Evolutionary conservation across 2,329 filamentous ascomycete genomes (phyloP).

Genomic region (Ceratocystis destructans): DNA sequence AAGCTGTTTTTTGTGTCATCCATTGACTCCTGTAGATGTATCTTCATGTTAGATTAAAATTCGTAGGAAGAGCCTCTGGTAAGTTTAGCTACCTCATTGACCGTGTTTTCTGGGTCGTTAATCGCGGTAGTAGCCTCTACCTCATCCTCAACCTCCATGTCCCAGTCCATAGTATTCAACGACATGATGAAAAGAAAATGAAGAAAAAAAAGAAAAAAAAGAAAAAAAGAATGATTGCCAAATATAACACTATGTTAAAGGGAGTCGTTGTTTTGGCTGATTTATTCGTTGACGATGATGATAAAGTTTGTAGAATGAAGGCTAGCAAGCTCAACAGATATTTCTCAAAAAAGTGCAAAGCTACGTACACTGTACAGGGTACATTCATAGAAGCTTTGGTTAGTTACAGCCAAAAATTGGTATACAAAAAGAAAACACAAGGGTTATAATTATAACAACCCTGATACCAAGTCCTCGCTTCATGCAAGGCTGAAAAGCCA

Average conservation of each 20-base stretch:
- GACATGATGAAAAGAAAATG: constrained; percentile 23
- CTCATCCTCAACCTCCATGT: constrained; percentile 58
- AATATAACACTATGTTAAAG: not conserved
- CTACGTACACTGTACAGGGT: no score
- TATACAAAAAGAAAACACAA: not conserved
- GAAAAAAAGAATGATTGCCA: not conserved
- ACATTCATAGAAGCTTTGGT: no score
- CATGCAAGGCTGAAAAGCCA: not conserved
- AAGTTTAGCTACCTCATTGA: not conserved
- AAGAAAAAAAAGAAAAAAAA: not conserved
- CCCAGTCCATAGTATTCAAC: constrained; percentile 46
- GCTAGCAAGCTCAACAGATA: not conserved
- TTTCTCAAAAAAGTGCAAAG: no score
- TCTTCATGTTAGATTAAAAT: not conserved
- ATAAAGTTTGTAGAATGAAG: not conserved
- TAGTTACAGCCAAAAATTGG: not conserved
- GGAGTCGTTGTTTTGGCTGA: not conserved
- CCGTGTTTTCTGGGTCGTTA: not conserved
- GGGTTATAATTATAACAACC: not conserved
- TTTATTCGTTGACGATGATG: not conserved
- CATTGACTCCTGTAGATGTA: not conserved
- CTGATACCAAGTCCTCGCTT: not conserved
- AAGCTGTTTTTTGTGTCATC: not conserved
- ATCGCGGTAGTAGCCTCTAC: constrained; percentile 26
- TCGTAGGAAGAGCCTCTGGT: not conserved